Evolutionary conservation across 805 yeast species (phyloP).

Genomic region (Pichia phayaonensis): DNA sequence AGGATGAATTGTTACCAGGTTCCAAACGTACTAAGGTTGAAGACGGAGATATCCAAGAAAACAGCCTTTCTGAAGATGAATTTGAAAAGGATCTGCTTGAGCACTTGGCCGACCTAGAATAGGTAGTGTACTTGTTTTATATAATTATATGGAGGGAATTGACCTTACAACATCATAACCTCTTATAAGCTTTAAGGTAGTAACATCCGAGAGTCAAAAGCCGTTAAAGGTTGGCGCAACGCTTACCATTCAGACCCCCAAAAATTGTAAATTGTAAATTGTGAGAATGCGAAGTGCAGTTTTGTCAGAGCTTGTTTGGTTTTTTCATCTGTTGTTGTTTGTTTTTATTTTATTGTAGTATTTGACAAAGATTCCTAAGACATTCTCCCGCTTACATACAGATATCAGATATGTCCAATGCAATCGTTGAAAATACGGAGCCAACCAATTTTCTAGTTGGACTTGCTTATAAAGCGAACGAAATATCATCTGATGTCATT

Average conservation of each 20-base stretch:
- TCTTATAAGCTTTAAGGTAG: not conserved
- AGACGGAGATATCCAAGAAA: constrained; percentile 16
- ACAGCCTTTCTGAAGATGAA: constrained; percentile 30
- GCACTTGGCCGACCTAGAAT: constrained; percentile 42
- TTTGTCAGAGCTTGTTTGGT: too few species aligned
- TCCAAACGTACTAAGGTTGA: constrained; percentile 13
- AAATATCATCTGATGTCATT: constrained; percentile 21
- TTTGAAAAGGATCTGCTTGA: constrained; percentile 43
- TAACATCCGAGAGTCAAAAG: too few species aligned
- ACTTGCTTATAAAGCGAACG: constrained; percentile 20
- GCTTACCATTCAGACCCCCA: not conserved
- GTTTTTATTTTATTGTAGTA: not conserved
- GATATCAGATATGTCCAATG: not conserved
- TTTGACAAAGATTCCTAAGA: not conserved
- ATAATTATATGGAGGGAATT: not conserved
- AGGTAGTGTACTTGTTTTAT: constrained; percentile 3
- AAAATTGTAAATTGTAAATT: too few species aligned
- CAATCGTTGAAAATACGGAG: constrained; percentile 1
- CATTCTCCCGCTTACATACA: not conserved
- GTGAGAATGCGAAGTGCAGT: not conserved
- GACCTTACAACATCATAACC: not conserved
- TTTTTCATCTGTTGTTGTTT: not conserved
- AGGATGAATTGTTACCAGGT: constrained; percentile 28
- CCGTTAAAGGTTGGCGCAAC: not conserved
- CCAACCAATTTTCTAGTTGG: constrained; percentile 22